Evolutionary conservation across 176 grass and related monocot genomes (phyloP).

Genomic region (Typha latifolia): DNA sequence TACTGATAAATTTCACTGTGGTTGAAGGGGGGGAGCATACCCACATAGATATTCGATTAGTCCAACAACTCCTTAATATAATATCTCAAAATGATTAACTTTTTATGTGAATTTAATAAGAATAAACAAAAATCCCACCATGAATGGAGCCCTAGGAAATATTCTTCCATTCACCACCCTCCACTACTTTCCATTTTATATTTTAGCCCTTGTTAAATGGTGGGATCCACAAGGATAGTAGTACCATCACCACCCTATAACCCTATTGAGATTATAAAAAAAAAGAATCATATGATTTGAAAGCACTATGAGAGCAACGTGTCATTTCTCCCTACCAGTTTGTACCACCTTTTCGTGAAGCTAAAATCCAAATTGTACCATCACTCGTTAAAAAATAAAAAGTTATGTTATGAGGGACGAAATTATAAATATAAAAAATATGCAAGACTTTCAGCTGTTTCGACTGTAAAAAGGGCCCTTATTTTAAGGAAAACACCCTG

Average conservation of each 20-base stretch:
- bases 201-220: not conserved
- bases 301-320: not conserved
- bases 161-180: not conserved
- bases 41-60: not conserved
- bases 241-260: not conserved
- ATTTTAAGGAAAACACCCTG: not conserved
- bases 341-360: not conserved
- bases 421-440: not conserved
- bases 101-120: too few relatives aligned
- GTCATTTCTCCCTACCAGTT: not conserved
- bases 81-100: constrained; percentile 22
- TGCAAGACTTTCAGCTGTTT: not conserved
- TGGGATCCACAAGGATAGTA: not conserved
- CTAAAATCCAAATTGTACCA: constrained; percentile 15
- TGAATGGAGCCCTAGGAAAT: not conserved
- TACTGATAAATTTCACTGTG: too few relatives aligned
- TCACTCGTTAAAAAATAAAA: not conserved
- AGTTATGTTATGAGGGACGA: not conserved
- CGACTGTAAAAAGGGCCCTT: too few relatives aligned
- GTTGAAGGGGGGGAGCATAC: constrained; percentile 40
- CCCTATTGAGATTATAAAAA: not conserved
- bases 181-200: not conserved
- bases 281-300: not conserved
- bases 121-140: not conserved
- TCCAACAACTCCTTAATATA: not conserved